A percentile compares a stretch with the other conserved stretches of the same genome.
phyloP scores from a whole-genome alignment of 257 asterid genomes.

The Parsonsia alboflavescens region DNA sequence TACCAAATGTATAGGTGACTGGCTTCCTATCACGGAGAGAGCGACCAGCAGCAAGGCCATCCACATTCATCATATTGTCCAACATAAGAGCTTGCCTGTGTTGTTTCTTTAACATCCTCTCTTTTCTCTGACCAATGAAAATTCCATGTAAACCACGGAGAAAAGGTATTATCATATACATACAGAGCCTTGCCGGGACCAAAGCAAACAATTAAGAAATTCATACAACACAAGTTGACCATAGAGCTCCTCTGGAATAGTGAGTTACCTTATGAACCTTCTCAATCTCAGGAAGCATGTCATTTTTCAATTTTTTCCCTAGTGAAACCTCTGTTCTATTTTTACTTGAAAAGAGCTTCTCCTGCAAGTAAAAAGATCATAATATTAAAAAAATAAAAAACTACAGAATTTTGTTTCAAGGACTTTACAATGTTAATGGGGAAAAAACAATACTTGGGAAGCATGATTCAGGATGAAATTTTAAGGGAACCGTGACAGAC shows the following conservation, averaged over 20 bases:
- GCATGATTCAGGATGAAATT: not conserved
- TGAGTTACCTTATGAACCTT: conserved; percentile 77
- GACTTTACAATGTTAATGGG: not conserved
- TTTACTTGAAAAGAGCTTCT: conserved; percentile 76
- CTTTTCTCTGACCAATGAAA: conserved; percentile 63
- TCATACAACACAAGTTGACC: not conserved
- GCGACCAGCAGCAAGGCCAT: conserved; percentile 73
- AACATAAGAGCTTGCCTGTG: conserved; percentile 95
- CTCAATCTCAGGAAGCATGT: conserved; percentile 92
- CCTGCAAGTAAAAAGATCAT: conserved; percentile 45
- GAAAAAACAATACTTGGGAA: not conserved
- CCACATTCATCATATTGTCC: conserved; percentile 64
- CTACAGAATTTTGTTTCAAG: not conserved
- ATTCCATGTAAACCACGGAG: conserved; percentile 20
- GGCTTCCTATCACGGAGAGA: conserved; percentile 94
- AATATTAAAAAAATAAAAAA: conserved; percentile 8
- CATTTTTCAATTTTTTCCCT: conserved; percentile 83
- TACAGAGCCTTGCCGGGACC: not conserved
- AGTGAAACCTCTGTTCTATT: conserved; percentile 83
- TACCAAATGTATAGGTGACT: conserved; percentile 92
- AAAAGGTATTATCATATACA: not conserved
- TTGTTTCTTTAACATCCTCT: conserved; percentile 77
- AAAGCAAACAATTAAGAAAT: not conserved
- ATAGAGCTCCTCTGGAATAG: conserved; percentile 11
- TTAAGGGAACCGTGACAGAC: not conserved